These are phyloP conservation scores for Cladophialophora exuberans DNA, from an alignment of 2,329 filamentous ascomycete species.

Conservation along the genomic window DNA sequence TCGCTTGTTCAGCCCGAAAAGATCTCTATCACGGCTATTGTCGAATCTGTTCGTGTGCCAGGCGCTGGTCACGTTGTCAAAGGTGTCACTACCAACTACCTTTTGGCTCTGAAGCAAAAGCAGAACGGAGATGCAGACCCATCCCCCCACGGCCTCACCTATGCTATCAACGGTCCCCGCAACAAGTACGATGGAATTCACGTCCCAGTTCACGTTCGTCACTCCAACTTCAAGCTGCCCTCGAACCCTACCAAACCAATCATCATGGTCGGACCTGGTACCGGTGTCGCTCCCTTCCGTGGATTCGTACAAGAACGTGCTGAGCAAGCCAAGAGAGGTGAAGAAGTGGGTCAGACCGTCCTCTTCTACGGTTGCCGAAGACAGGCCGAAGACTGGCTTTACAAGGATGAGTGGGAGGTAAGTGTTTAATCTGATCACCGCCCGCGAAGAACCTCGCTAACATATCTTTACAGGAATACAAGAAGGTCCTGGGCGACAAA, in stretches of 20 bases:
- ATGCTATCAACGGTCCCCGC: constrained; percentile 83
- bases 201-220: constrained; percentile 91
- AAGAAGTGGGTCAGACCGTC: constrained; percentile 82
- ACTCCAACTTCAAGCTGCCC: constrained; percentile 98
- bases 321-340: constrained; percentile 76
- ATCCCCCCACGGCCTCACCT: constrained; percentile 80
- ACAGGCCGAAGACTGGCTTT: constrained; percentile 86
- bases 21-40: constrained; percentile 92
- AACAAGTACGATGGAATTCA: constrained; percentile 98
- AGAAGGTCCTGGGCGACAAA: constrained; percentile 79
- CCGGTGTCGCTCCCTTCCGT: constrained; percentile 94
- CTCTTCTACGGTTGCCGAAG: constrained; percentile 96
- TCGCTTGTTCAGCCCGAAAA: constrained; percentile 91
- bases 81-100: constrained; percentile 95
- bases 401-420: constrained; percentile 90
- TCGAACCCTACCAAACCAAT: constrained; percentile 92
- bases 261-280: constrained; percentile 95
- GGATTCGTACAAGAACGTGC: constrained; percentile 93
- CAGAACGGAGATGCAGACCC: constrained; percentile 86
- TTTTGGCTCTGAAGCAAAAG: constrained; percentile 93
- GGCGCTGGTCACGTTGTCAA: constrained; percentile 80
- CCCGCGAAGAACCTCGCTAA: constrained; percentile 17
- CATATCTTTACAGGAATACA: constrained; percentile 67
- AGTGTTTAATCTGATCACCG: constrained; percentile 41
- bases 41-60: constrained; percentile 79